Percentiles rank a stretch among this genome's conserved stretches.
Evolutionary conservation across 805 yeast species (phyloP).

Genomic region (Pichia gijzeniarum): DNA sequence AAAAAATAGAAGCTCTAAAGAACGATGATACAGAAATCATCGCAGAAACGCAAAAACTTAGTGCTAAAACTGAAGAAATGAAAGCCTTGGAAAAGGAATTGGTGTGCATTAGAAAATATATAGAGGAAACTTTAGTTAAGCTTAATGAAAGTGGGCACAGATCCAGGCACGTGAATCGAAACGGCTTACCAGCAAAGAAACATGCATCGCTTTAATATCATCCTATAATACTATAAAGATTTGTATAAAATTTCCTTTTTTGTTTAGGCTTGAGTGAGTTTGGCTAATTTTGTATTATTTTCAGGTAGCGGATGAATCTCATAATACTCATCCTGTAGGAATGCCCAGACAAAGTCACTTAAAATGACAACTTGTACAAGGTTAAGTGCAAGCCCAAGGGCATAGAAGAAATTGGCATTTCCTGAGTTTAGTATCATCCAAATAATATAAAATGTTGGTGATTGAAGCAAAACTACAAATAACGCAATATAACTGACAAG

Average conservation of each 20-base stretch:
- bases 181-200: background rate
- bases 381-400: constrained; percentile 78
- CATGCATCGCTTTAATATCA: background rate
- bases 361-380: constrained; percentile 61
- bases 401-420: constrained; percentile 93
- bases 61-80: background rate
- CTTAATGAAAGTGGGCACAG: constrained; percentile 21
- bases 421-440: constrained; percentile 96
- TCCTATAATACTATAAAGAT: background rate
- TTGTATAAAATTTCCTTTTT: background rate
- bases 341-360: constrained; percentile 79
- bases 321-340: constrained; percentile 57
- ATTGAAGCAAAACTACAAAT: constrained; percentile 42
- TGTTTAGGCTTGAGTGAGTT: constrained; percentile 38
- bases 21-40: constrained; percentile 6
- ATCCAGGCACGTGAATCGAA: constrained; percentile 10
- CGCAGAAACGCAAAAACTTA: background rate
- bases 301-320: constrained; percentile 22
- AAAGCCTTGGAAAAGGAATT: background rate
- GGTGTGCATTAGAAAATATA: background rate
- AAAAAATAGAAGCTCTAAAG: constrained; percentile 11
- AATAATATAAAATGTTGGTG: constrained; percentile 86
- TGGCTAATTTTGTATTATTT: background rate
- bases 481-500: constrained; percentile 24
- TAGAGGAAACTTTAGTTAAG: constrained; percentile 27